phyloP scores from a whole-genome alignment of 2,329 filamentous ascomycete species.

The Parastagonospora nodorum region DNA sequence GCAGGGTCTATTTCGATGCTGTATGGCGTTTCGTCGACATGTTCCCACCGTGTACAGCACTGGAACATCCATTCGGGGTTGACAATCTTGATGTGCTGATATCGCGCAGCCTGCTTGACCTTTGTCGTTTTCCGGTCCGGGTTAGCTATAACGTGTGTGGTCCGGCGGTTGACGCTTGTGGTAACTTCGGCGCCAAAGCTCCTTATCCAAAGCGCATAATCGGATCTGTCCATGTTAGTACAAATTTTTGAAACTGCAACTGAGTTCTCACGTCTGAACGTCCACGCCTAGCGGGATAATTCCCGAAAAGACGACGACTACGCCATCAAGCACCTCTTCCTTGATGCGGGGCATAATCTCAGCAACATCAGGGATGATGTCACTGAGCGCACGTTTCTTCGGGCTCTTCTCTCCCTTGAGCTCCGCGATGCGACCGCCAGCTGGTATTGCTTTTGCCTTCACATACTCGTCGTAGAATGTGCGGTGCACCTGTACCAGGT shows the following conservation, averaged over 20 bases:
- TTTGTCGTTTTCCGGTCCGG: slow-evolving; percentile 81
- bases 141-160: slow-evolving; percentile 75
- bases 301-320: slow-evolving; percentile 85
- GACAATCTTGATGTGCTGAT: slow-evolving; percentile 85
- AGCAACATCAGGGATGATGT: slow-evolving; percentile 81
- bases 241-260: background rate
- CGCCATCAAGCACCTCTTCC: slow-evolving; percentile 71
- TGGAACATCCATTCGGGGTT: slow-evolving; percentile 88
- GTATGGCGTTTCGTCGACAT: slow-evolving; percentile 78
- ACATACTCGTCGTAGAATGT: slow-evolving; percentile 87
- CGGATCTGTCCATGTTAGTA: slow-evolving; percentile 59
- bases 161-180: slow-evolving; percentile 58
- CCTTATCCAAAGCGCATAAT: slow-evolving; percentile 84
- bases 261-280: slow-evolving; percentile 60
- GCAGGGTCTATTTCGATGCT: slow-evolving; percentile 76
- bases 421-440: slow-evolving; percentile 55
- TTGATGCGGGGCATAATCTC: slow-evolving; percentile 84
- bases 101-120: slow-evolving; percentile 81
- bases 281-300: slow-evolving; percentile 83
- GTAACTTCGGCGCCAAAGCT: slow-evolving; percentile 79
- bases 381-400: slow-evolving; percentile 54
- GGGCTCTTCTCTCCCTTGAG: slow-evolving; percentile 56
- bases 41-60: slow-evolving; percentile 82
- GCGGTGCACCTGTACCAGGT: slow-evolving; percentile 75
- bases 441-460: slow-evolving; percentile 49